Evolutionary conservation across 2,329 filamentous ascomycete genomes (phyloP), one percentile per base, ranked within the genome.

Genomic region (Aspergillus sp.): DNA sequence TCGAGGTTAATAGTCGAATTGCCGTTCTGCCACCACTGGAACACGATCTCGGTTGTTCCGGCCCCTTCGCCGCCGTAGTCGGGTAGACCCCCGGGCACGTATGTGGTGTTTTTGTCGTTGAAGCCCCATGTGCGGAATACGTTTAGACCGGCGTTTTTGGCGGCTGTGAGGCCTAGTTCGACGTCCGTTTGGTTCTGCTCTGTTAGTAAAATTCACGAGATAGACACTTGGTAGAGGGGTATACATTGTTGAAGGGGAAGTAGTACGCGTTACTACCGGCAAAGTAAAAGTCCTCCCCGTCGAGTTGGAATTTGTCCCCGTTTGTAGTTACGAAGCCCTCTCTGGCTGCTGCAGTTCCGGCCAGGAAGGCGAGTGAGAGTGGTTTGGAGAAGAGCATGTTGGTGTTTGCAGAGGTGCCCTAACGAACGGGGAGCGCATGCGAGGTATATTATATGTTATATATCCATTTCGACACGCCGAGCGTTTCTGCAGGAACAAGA

Each of bases 61-160:
- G 59, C 59, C 4, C 59, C 59, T 17, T 61, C 59, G 34, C 49
- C 49, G 20, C 59, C 59, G 41, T 61, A 61, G 24, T 58, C 48
- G 4, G 59, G 59, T 3, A 59, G 49, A 4, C 59, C 59, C 3
- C 58, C 60, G 2, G 51, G 40, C 5, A 56, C 20, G 17, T 27
- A 39, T 4, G 45, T 56, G 5, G 41, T 41, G 33, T 61, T 62
- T n/a, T 58, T 56, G n/a, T 62, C 60, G 50, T 62, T 62, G 41
- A 62, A 62, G 1, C 60, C 60, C 60, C 58, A 62, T 13, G 59
- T 60, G 19, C 60, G 60, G 51, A 62, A 60, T 27, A 61, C 56
- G 9, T 56, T 58, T 3, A 62, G 44, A 2, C 60, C 60, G 2
- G 58, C 53, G 3, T 49, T 19, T 20, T 61, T 61, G 4, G 56